Conservation (phyloP, 108 stramenopile species). For the Skeletonema marinoi region DNA sequence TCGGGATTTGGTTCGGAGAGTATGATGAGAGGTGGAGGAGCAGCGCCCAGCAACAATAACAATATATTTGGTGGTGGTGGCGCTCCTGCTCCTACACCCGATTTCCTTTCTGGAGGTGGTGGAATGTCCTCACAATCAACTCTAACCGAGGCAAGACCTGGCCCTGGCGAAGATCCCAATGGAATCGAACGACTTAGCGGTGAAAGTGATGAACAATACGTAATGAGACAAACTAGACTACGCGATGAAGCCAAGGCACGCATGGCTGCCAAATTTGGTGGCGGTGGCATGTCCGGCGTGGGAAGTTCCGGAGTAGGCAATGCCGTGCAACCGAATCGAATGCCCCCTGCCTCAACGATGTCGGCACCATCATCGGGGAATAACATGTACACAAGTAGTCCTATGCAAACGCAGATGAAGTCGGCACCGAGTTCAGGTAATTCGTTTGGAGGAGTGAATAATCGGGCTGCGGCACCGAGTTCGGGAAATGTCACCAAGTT, state of each 20-base stretch:
- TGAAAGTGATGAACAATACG: constrained; percentile 91
- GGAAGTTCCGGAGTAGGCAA: constrained; percentile 32
- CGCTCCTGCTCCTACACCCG: constrained; percentile 10
- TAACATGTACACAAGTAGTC: not conserved
- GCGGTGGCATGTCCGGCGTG: constrained; percentile 53
- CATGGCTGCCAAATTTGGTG: constrained; percentile 88
- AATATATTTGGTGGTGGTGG: not conserved
- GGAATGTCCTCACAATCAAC: constrained; percentile 8
- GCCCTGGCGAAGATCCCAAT: constrained; percentile 84
- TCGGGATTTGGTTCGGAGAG: constrained; percentile 76
- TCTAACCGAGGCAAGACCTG: constrained; percentile 57
- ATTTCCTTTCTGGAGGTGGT: constrained; percentile 3
- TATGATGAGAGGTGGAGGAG: constrained; percentile 28
- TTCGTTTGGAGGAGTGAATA: not conserved
- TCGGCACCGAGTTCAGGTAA: constrained; percentile 24
- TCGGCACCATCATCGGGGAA: constrained; percentile 45
- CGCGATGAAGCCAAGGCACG: constrained; percentile 84
- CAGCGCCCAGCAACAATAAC: not conserved
- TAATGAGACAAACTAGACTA: constrained; percentile 84
- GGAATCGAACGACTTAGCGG: constrained; percentile 88
- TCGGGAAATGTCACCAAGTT: constrained; percentile 37
- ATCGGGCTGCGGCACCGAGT: constrained; percentile 14
- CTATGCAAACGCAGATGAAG: not conserved
- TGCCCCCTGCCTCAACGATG: constrained; percentile 14
- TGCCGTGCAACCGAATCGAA: constrained; percentile 14